Evolutionary conservation across 768 basidiomycete species (phyloP).

Genomic region (Arthromyces matolae): DNA sequence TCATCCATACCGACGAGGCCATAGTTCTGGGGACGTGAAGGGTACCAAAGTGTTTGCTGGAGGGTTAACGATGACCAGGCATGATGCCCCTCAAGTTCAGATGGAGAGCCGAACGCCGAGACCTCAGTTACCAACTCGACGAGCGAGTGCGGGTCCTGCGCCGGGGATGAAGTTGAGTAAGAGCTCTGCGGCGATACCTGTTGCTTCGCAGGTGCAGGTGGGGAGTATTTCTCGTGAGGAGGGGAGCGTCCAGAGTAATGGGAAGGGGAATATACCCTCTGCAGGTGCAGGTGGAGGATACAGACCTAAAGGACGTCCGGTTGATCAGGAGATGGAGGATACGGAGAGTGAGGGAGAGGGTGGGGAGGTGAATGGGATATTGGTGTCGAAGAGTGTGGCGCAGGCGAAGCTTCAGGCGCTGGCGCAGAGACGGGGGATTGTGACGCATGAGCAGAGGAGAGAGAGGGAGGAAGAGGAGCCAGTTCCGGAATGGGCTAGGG

Average conservation of each 20-base stretch:
- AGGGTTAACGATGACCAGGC: slow-evolving; percentile 14
- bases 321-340: slow-evolving; percentile 64
- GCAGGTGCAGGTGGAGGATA: slow-evolving; percentile 35
- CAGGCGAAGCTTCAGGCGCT: slow-evolving; percentile 63
- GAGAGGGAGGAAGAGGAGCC: slow-evolving; percentile 18
- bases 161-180: slow-evolving; percentile 47
- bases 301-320: slow-evolving; percentile 61
- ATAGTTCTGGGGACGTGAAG: slow-evolving; percentile 46
- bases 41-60: slow-evolving; percentile 3
- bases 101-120: neutral
- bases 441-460: slow-evolving; percentile 14
- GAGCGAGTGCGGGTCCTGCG: slow-evolving; percentile 10
- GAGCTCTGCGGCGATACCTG: slow-evolving; percentile 56
- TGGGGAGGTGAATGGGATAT: slow-evolving; percentile 30
- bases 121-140: neutral
- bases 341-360: slow-evolving; percentile 51
- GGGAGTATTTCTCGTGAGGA: slow-evolving; percentile 22
- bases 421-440: slow-evolving; percentile 42
- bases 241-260: neutral
- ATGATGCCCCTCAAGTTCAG: no score
- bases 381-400: slow-evolving; percentile 64
- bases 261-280: neutral
- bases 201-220: slow-evolving; percentile 37
- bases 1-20: slow-evolving; percentile 56
- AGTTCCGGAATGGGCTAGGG: slow-evolving; percentile 23